These are phyloP conservation scores for Pseudopediastrum boryanum DNA, from an alignment of 139 green algal genomes.

Conservation along the genomic window DNA sequence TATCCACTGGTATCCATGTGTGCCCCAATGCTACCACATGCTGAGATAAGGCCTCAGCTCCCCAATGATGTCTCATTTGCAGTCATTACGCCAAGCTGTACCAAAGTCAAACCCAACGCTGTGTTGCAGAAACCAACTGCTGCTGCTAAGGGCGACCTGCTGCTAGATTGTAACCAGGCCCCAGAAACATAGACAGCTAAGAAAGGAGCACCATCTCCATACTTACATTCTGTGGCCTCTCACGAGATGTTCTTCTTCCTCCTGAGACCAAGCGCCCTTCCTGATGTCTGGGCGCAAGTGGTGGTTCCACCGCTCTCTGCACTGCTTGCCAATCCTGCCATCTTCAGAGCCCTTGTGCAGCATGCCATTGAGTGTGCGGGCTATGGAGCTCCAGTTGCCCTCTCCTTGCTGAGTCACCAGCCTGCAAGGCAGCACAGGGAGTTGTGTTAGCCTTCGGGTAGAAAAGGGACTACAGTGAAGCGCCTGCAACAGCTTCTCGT, in stretches of 20 bases:
- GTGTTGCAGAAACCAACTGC: not conserved
- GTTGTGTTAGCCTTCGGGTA: too few species aligned
- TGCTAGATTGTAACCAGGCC: not conserved
- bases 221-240: conserved; percentile 35
- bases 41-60: not conserved
- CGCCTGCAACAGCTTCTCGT: too few species aligned
- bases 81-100: not conserved
- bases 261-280: conserved; percentile 70
- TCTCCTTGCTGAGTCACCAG: conserved; percentile 72
- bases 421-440: too few species aligned
- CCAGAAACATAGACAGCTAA: not conserved
- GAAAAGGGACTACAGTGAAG: too few species aligned
- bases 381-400: conserved; percentile 75
- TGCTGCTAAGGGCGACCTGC: not conserved
- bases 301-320: conserved; percentile 79
- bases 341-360: conserved; percentile 48
- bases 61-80: not conserved
- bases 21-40: not conserved
- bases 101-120: not conserved
- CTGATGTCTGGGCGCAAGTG: conserved; percentile 78
- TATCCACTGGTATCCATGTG: not conserved
- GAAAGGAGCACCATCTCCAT: not conserved
- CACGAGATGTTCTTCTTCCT: conserved; percentile 54
- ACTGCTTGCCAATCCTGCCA: conserved; percentile 86
- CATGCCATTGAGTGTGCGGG: conserved; percentile 49